phyloP scores from a whole-genome alignment of 495 filamentous ascomycete species.

The Aspergillus cavernicola region DNA sequence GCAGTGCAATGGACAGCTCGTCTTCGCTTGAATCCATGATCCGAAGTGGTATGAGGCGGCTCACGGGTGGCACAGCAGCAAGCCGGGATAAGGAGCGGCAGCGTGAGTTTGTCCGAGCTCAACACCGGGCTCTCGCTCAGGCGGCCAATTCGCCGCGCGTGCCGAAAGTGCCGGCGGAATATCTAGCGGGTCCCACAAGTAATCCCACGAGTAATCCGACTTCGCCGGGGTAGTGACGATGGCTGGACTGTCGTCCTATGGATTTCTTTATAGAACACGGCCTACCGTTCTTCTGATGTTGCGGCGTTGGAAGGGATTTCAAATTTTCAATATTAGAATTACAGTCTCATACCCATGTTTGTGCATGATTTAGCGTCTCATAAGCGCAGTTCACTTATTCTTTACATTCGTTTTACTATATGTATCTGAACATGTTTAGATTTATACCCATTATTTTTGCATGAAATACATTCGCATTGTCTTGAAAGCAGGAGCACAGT shows the following conservation, averaged over 20 bases:
- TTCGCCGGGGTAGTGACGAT: slow-evolving; percentile 26
- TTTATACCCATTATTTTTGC: too few species aligned
- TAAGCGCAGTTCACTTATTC: slow-evolving; percentile 1
- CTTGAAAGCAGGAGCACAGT: neutral
- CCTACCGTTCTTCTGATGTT: neutral
- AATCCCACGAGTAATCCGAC: slow-evolving; percentile 40
- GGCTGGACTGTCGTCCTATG: slow-evolving; percentile 4
- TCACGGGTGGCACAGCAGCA: slow-evolving; percentile 57
- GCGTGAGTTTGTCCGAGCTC: slow-evolving; percentile 53
- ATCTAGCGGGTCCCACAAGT: slow-evolving; percentile 39
- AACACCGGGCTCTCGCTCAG: slow-evolving; percentile 43
- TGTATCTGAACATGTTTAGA: slow-evolving; percentile 2
- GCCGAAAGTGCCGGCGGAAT: slow-evolving; percentile 60
- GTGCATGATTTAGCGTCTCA: slow-evolving; percentile 7
- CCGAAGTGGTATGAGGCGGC: slow-evolving; percentile 60
- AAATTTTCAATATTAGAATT: slow-evolving; percentile 4
- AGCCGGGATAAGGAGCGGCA: slow-evolving; percentile 57
- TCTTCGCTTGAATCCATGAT: slow-evolving; percentile 69
- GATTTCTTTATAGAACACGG: neutral
- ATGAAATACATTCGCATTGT: too few species aligned
- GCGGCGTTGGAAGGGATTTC: slow-evolving; percentile 6
- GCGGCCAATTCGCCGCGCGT: slow-evolving; percentile 52
- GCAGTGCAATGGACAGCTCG: slow-evolving; percentile 46
- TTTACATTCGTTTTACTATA: neutral
- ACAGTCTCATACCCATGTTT: slow-evolving; percentile 16